Percentiles rank a stretch among this genome's conserved stretches.
Evolutionary conservation across 805 yeast genomes (phyloP).

Genomic region (Scheffersomyces ergatensis): DNA sequence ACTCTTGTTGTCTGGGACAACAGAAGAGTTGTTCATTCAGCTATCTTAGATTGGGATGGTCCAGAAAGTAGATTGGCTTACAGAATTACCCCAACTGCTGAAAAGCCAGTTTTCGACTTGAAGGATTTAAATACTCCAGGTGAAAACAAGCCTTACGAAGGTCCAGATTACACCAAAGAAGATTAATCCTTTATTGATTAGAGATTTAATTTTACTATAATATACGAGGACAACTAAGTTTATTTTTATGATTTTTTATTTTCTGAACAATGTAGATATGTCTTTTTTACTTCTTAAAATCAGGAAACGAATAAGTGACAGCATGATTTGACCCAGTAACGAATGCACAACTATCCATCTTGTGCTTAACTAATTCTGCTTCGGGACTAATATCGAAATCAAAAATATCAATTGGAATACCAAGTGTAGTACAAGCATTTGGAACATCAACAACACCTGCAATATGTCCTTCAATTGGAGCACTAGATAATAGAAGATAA

Average conservation of each 20-base stretch:
- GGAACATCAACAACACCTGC: conserved; percentile 55
- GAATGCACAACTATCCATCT: conserved; percentile 41
- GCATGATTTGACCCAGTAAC: conserved; percentile 13
- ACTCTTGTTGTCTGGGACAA: conserved; percentile 42
- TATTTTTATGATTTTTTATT: background rate
- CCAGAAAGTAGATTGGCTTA: conserved; percentile 31
- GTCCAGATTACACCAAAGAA: background rate
- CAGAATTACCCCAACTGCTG: conserved; percentile 39
- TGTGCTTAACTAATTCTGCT: conserved; percentile 17
- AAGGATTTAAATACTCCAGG: conserved; percentile 32
- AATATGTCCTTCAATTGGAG: conserved; percentile 52
- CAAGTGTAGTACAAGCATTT: conserved; percentile 50
- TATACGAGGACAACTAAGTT: background rate
- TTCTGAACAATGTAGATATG: background rate
- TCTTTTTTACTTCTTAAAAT: background rate
- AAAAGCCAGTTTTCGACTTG: conserved; percentile 34
- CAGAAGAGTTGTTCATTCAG: conserved; percentile 35
- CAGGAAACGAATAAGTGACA: conserved; percentile 9
- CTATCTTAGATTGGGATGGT: conserved; percentile 34
- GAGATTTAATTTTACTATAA: no score
- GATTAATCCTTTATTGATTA: background rate
- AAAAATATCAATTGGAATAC: conserved; percentile 51
- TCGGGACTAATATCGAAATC: conserved; percentile 48
- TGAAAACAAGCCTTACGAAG: conserved; percentile 12
- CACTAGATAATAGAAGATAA: conserved; percentile 42